phyloP scores from a whole-genome alignment of 2,329 filamentous ascomycete species.

The Eurotiales sp. region DNA sequence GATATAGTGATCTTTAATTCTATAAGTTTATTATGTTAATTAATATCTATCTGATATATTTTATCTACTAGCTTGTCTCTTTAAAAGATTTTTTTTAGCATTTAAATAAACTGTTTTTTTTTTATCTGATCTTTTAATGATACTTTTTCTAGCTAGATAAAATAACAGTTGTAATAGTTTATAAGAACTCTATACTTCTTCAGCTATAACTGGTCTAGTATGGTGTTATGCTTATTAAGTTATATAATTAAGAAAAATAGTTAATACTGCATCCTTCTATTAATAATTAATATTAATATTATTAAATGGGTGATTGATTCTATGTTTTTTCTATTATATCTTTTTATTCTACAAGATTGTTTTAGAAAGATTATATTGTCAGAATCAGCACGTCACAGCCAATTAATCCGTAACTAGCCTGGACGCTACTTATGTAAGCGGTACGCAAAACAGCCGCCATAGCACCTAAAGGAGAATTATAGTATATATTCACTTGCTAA shows the following conservation, averaged over 20 bases:
- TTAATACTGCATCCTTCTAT: neutral
- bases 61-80: too few relatives aligned
- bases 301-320: neutral
- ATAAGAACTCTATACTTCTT: neutral
- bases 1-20: too few relatives aligned
- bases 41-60: too few relatives aligned
- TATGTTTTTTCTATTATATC: neutral
- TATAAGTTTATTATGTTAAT: too few relatives aligned
- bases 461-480: too few relatives aligned
- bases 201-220: slow-evolving; percentile 1
- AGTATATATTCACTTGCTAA: too few relatives aligned
- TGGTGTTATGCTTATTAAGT: neutral
- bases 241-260: neutral
- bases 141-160: neutral
- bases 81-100: too few relatives aligned
- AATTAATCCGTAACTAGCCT: too few relatives aligned
- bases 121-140: neutral
- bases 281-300: neutral
- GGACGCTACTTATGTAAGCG: too few relatives aligned
- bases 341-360: neutral
- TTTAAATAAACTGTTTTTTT: neutral
- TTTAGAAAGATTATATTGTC: neutral
- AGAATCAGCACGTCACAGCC: too few relatives aligned
- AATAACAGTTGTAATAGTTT: neutral
- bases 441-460: too few relatives aligned